Evolutionary conservation across 2,329 filamentous ascomycete species (phyloP), one percentile per base, ranked within the genome.

Genomic region (Venturia aucupariae): DNA sequence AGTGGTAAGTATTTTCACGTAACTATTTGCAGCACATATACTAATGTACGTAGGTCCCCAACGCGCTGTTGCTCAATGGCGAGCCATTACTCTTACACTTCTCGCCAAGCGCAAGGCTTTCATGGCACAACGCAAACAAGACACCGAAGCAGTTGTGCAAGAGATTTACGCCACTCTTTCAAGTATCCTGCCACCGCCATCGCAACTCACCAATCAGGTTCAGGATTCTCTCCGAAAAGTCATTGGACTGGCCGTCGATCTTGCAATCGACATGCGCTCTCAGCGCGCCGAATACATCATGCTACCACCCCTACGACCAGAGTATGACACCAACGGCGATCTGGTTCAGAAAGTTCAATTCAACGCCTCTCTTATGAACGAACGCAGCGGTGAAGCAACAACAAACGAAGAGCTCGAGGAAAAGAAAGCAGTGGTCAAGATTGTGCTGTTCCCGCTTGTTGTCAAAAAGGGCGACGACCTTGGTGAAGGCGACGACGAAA

Each of bases 271-370:
- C 78, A 99, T 99, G 94, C 92, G 94, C 73, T 95, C 89, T 19
- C 94, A 99, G 75, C 87, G 91, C 66, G 92, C 94, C 44, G 94
- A 97, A 79, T 99, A 96, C 79, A 94, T 96, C 80, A 99, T 99
- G 93, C 86, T 97, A 22, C 93, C 94, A 35, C 94, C 94, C 4
- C 81, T 96, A 64, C 90, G 94, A 75, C 94, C 94, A 27, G 92
- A 97, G 75, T 97, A 96, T 76, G 92, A 97, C 75, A 88, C 87
- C 70, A 91, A 94, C 67, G 94, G 94, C 70, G 93, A 97, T 72
- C 84, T 99, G 10, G 83, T 88, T 19, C 89, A 90, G 64, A 93
- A 92, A 65, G 90, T 97, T 11, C 83, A 86, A 66, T 99, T 99
- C 84, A 96, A 96, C 72, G 89, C 93, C 1, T 85, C 89, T 39